Evolutionary conservation across 2,329 filamentous ascomycete genomes (phyloP).

Genomic region (Hypoxylon sp.): DNA sequence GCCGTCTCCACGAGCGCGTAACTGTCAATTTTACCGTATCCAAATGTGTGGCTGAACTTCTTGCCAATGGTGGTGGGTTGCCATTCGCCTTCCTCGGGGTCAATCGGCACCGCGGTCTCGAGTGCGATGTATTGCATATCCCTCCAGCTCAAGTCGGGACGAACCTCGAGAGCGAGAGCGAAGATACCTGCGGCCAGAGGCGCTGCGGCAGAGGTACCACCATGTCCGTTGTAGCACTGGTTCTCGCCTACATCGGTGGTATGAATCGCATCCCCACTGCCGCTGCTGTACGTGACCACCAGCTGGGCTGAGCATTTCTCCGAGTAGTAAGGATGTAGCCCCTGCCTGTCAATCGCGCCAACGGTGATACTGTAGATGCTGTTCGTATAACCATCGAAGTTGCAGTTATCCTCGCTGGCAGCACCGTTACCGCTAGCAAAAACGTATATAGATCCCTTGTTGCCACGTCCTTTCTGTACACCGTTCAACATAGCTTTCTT

Average conservation of each 20-base stretch:
- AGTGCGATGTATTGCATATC: conserved; percentile 94
- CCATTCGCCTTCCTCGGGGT: conserved; percentile 80
- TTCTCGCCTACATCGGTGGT: conserved; percentile 93
- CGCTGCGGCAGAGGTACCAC: conserved; percentile 94
- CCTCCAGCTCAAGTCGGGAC: conserved; percentile 90
- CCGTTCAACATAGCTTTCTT: conserved; percentile 91
- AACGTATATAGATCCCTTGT: conserved; percentile 91
- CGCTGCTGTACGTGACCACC: conserved; percentile 96
- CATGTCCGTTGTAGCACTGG: conserved; percentile 83
- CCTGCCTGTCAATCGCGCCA: conserved; percentile 88
- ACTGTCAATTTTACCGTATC: conserved; percentile 94
- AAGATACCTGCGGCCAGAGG: conserved; percentile 93
- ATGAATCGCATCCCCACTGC: conserved; percentile 88
- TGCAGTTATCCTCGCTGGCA: conserved; percentile 90
- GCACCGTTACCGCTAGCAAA: conserved; percentile 98
- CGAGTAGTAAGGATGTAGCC: conserved; percentile 93
- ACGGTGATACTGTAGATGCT: conserved; percentile 99
- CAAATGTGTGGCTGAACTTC: conserved; percentile 93
- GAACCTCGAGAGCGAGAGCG: conserved; percentile 84
- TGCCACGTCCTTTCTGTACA: conserved; percentile 85
- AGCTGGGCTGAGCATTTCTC: conserved; percentile 96
- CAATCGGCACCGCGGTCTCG: conserved; percentile 83
- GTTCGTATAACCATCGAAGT: conserved; percentile 99
- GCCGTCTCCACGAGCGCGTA: conserved; percentile 86
- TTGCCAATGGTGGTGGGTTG: conserved; percentile 83